Evolutionary conservation across 768 basidiomycete species (phyloP), one percentile per base, ranked within the genome.

Genomic region (Trametes cinnabarina): DNA sequence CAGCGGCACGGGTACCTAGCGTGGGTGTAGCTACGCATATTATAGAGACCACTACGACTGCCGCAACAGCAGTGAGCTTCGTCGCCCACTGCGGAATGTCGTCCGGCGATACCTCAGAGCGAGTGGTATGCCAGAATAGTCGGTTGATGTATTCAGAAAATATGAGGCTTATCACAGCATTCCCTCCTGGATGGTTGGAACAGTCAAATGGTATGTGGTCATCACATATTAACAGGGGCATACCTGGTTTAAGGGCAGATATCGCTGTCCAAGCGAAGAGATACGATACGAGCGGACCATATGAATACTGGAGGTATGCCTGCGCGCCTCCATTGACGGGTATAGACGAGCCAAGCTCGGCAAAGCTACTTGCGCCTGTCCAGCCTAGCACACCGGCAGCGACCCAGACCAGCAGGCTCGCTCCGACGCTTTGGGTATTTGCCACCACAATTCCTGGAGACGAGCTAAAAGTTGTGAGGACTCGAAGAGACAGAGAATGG

Each of bases 221-320:
- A n/a, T n/a, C n/a, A n/a, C n/a, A n/a, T n/a, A n/a, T n/a, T n/a
- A n/a, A n/a, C n/a, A n/a, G n/a, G n/a, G n/a, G 62, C 73, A 50
- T 63, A 88, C 88, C 88, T 67, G 94, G 94, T 68, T 87, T 94
- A 17, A 96, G 74, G 15, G 90, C 89, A 39, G 90, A 87, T 53
- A 95, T 95, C 4, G 92, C 88, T 14, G 93, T 94, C 93, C 94
- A 99, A 15, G 94, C 87, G 73, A 92, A 99, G 10, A 97, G 80
- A 70, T 93, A 99, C 8, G 94, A 92, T 37, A 88, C 76, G 17
- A 92, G 78, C 23, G 92, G 91, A 1, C 90, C 92, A 68, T 92
- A 97, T 37, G 94, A 84, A 68, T 95, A 95, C 22, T 86, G 84
- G 22, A 97, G 82, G 71, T 97, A 97, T 15, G 94, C 86, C 61